Conservation (phyloP, 2,329 filamentous ascomycete species). For the Cercospora brassicicola region DNA sequence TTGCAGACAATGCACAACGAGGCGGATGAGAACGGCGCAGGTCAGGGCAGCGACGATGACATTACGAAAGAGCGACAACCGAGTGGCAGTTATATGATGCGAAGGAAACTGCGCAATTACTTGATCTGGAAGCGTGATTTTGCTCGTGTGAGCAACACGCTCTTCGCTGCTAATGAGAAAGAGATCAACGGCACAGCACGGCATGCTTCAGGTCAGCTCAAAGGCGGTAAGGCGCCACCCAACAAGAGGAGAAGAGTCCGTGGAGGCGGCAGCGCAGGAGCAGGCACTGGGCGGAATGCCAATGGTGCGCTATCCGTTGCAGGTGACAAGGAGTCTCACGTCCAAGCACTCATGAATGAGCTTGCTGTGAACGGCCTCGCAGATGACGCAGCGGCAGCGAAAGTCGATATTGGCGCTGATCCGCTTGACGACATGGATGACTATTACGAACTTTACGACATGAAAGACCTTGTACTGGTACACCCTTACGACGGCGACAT, state of each 20-base stretch:
- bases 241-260: slow-evolving; percentile 85
- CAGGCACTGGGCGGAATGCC: slow-evolving; percentile 62
- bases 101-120: slow-evolving; percentile 80
- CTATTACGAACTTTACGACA: slow-evolving; percentile 87
- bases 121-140: slow-evolving; percentile 89
- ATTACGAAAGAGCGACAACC: slow-evolving; percentile 48
- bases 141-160: slow-evolving; percentile 73
- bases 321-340: slow-evolving; percentile 79
- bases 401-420: slow-evolving; percentile 73
- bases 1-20: slow-evolving; percentile 76
- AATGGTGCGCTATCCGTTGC: slow-evolving; percentile 74
- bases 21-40: slow-evolving; percentile 36
- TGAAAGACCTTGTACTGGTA: slow-evolving; percentile 82
- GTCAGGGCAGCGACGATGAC: slow-evolving; percentile 56
- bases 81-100: slow-evolving; percentile 86
- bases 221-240: slow-evolving; percentile 62
- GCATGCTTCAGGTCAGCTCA: slow-evolving; percentile 43
- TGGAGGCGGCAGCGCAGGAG: slow-evolving; percentile 67
- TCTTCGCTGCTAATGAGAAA: slow-evolving; percentile 79
- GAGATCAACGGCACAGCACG: slow-evolving; percentile 65
- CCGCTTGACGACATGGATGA: slow-evolving; percentile 88
- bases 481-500: slow-evolving; percentile 95
- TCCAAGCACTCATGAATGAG: slow-evolving; percentile 78
- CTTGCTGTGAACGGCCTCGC: slow-evolving; percentile 79
- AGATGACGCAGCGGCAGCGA: slow-evolving; percentile 58